phyloP scores from a whole-genome alignment of 1,284 basidiomycete genomes.

The Sporisorium scitamineum region DNA sequence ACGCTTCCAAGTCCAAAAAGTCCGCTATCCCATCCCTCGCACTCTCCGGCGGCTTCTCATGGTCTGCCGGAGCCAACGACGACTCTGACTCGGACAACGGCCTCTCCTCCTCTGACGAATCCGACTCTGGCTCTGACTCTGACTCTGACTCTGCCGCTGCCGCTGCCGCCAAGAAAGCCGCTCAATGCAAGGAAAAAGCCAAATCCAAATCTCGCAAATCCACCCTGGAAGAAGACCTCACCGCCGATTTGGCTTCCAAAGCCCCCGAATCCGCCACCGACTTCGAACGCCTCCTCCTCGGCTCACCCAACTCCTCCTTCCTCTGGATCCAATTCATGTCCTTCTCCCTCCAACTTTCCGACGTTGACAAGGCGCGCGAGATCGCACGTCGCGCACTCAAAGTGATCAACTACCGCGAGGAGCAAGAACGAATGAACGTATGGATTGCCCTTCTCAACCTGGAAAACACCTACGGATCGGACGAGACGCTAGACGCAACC shows the following conservation, averaged over 20 bases:
- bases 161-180: conserved; percentile 67
- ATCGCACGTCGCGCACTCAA: conserved; percentile 85
- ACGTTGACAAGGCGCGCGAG: conserved; percentile 91
- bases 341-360: conserved; percentile 93
- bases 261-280: conserved; percentile 88
- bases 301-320: conserved; percentile 97
- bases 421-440: conserved; percentile 94
- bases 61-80: conserved; percentile 71
- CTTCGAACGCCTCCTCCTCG: conserved; percentile 91
- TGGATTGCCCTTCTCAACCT: conserved; percentile 97
- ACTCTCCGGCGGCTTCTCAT: conserved; percentile 73
- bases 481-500: conserved; percentile 78
- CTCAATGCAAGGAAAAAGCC: conserved; percentile 22
- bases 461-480: conserved; percentile 88
- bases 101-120: conserved; percentile 15
- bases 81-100: conserved; percentile 22
- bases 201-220: conserved; percentile 31
- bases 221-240: conserved; percentile 58
- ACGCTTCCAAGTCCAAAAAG: conserved; percentile 23
- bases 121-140: conserved; percentile 25
- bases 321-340: conserved; percentile 99
- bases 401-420: conserved; percentile 94
- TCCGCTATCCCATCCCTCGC: conserved; percentile 67
- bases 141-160: conserved; percentile 67
- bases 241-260: conserved; percentile 62